phyloP scores from a whole-genome alignment of 2,329 filamentous ascomycete species.

The Talaromyces sp. region DNA sequence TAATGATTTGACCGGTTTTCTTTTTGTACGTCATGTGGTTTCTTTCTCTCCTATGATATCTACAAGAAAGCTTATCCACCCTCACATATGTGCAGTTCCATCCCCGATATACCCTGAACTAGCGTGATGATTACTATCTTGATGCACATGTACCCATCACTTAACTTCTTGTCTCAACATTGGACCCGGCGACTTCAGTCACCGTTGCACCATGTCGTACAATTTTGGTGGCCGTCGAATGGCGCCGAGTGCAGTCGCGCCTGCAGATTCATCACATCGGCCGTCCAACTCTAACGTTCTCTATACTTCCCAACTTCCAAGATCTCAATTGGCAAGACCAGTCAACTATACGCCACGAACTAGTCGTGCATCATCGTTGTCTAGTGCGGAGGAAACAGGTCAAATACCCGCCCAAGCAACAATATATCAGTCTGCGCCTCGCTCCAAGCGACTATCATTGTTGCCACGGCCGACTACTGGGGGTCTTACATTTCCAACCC shows the following conservation, averaged over 20 bases:
- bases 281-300: conserved; percentile 20
- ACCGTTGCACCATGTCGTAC: conserved; percentile 41
- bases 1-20: conserved; percentile 13
- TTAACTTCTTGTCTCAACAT: conserved; percentile 32
- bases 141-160: conserved; percentile 24
- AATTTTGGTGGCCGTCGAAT: conserved; percentile 35
- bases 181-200: conserved; percentile 28
- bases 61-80: background rate
- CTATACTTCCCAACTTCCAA: conserved; percentile 23
- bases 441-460: conserved; percentile 30
- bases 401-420: conserved; percentile 22
- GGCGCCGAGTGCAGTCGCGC: conserved; percentile 30
- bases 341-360: conserved; percentile 23
- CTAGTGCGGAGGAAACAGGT: conserved; percentile 29
- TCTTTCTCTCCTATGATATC: background rate
- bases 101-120: conserved; percentile 3
- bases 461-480: conserved; percentile 33
- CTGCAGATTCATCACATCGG: conserved; percentile 28
- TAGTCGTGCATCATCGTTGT: conserved; percentile 32
- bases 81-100: conserved; percentile 1
- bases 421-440: conserved; percentile 23
- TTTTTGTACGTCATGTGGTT: conserved; percentile 8
- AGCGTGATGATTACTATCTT: conserved; percentile 37
- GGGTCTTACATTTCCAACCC: conserved; percentile 19
- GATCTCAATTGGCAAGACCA: conserved; percentile 32